Evolutionary conservation across 495 filamentous ascomycete species (phyloP).

Genomic region (Jackrogersella multiformis): DNA sequence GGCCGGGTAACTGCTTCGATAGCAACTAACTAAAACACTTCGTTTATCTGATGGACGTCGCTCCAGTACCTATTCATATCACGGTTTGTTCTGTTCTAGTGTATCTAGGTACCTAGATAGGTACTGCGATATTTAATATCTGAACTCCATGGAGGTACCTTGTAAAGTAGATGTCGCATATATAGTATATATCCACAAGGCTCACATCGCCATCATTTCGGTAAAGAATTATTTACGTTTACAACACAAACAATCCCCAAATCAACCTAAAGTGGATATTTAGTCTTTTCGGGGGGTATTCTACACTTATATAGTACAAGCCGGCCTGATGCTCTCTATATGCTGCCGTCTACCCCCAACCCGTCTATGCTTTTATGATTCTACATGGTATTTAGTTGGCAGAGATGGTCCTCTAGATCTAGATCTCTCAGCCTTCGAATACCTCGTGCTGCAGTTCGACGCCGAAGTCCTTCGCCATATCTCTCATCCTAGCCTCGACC

Average conservation of each 20-base stretch:
- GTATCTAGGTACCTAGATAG: no score
- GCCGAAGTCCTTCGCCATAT: constrained; percentile 89
- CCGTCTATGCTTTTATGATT: constrained; percentile 21
- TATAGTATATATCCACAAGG: background rate
- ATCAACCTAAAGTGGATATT: background rate
- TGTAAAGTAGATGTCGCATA: background rate
- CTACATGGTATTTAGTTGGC: constrained; percentile 17
- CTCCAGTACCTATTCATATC: background rate
- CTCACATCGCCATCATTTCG: background rate
- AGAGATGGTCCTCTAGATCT: constrained; percentile 21
- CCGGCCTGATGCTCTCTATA: constrained; percentile 23
- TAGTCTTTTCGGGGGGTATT: constrained; percentile 20
- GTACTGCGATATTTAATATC: no score
- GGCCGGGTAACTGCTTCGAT: constrained; percentile 15
- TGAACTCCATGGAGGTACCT: background rate
- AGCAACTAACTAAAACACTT: background rate
- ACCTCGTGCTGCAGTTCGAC: constrained; percentile 87
- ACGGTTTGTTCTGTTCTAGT: background rate
- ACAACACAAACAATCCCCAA: background rate
- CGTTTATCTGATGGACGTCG: background rate
- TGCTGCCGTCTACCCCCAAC: constrained; percentile 24
- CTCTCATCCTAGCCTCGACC: constrained; percentile 84
- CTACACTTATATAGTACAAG: constrained; percentile 31
- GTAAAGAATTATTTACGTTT: background rate
- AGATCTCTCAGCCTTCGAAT: constrained; percentile 77